Percentiles rank a stretch among this genome's conserved stretches.
Conservation (phyloP, 2,329 filamentous ascomycete genomes). For the Zymoseptoria crescenta region DNA sequence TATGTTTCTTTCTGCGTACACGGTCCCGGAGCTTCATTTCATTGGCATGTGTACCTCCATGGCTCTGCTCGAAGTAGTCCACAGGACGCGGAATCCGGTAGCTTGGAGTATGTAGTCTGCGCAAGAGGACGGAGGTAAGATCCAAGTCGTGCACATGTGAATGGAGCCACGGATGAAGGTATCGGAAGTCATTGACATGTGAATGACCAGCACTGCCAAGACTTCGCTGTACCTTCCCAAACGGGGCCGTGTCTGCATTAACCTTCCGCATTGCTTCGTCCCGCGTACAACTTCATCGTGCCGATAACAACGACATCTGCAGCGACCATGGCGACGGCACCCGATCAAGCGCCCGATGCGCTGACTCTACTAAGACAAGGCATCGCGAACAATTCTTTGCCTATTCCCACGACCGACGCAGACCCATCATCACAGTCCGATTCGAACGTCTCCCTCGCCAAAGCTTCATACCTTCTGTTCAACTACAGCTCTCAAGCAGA, state of each 20-base stretch:
- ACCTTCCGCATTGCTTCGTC: not conserved
- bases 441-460: conserved; percentile 54
- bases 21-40: not conserved
- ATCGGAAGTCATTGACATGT: no score
- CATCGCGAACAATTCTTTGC: conserved; percentile 62
- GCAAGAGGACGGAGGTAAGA: no score
- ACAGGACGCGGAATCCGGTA: no score
- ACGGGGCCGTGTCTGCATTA: not conserved
- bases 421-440: conserved; percentile 57
- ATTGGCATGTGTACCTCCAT: not conserved
- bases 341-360: conserved; percentile 48
- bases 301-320: not conserved
- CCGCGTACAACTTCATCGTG: not conserved
- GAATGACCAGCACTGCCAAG: not conserved
- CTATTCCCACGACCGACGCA: conserved; percentile 65
- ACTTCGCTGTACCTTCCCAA: not conserved
- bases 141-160: no score
- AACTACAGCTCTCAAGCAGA: conserved; percentile 23
- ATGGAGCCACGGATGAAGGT: no score
- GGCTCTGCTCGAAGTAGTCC: no score
- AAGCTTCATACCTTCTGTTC: conserved; percentile 58
- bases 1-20: not conserved
- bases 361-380: conserved; percentile 76
- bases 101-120: no score
- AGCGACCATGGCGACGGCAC: conserved; percentile 39